Percentiles rank a stretch among this genome's conserved stretches.
These are phyloP conservation scores for Cladosporium sp. DNA, from an alignment of 2,329 filamentous ascomycete genomes.

Conservation along the genomic window DNA sequence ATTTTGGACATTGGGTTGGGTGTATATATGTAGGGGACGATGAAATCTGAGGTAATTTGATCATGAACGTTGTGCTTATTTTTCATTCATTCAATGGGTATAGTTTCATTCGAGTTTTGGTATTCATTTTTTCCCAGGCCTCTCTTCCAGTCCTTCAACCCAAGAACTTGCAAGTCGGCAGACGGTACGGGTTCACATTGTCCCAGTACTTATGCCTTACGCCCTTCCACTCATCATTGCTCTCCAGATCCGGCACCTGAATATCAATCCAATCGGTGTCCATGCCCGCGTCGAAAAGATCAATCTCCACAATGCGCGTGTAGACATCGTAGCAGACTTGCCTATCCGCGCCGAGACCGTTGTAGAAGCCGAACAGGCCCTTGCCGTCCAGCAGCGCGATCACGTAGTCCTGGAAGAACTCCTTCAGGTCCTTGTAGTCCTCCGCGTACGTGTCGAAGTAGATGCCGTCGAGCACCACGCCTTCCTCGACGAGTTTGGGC, in stretches of 20 bases:
- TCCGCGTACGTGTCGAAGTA: conserved; percentile 99
- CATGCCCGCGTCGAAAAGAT: conserved; percentile 81
- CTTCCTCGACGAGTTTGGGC: conserved; percentile 41
- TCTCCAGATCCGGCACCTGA: conserved; percentile 66
- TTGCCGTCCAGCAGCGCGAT: conserved; percentile 68
- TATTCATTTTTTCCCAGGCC: not conserved
- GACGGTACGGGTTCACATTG: conserved; percentile 64
- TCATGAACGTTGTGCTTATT: not conserved
- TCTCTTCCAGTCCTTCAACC: conserved; percentile 41
- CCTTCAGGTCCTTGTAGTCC: conserved; percentile 77
- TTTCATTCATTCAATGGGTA: conserved; percentile 2
- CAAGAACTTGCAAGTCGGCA: conserved; percentile 72
- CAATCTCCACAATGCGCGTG: conserved; percentile 81
- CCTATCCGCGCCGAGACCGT: conserved; percentile 83
- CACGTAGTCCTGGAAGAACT: conserved; percentile 85
- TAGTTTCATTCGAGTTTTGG: not conserved
- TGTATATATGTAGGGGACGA: not conserved
- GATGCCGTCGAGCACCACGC: conserved; percentile 50
- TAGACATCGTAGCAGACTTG: conserved; percentile 96
- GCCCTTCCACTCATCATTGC: conserved; percentile 78
- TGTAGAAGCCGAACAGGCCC: conserved; percentile 59
- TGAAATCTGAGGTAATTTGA: not conserved
- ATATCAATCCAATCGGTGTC: conserved; percentile 84
- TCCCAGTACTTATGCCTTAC: conserved; percentile 89
- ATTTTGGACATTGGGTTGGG: too few species aligned